Base-by-base conservation (phyloP, 208 protist genomes). In the Leptomonas pyrrhocoris region DNA sequence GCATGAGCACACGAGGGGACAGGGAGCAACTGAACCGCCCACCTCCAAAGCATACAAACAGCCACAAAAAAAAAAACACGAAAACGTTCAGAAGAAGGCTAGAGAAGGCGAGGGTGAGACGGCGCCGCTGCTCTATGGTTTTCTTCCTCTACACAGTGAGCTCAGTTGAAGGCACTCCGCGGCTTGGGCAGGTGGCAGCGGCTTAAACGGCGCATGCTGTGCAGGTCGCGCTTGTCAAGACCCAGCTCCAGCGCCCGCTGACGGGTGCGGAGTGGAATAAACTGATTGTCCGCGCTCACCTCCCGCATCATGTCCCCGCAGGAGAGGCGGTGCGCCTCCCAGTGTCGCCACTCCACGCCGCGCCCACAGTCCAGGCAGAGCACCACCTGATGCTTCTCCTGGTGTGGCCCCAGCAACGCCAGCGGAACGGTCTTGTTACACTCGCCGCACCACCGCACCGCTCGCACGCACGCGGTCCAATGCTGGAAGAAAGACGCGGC, bases 321-420 rank as follows among this genome's bases (percentile, higher is more conserved):
- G 18, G 90, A 87, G 13, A 97, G 78, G 6, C 93, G 88, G 60
- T 97, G 93, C 9, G 79, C 83, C 68, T 97, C 93, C 93, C 93
- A 97, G 18, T 86, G 79, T 40, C 90, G 86, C 93, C 93, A 97
- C 86, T 97, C 93, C 56, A 97, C 83, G 2, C 73, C 75, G 45
- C 79, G 77, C 19, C 93, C 90, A 40, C 93, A 97, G 77, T 97
- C 93, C 56, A 97, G 65, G 73, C 93, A 97, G 61, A 94, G 51
- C 23, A 97, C 93, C 36, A 97, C 79, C 80, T 94, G 89, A 63
- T 97, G 93, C 76, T 95, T 95, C 73, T 97, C 93, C 73, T 64
- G 67, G 74, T 97, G 93, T 53, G 90, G 86, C 74, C 79, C 93
- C 30, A 94, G 76, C 57, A 89, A 67, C 54, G 88, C 83, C n/a